These are phyloP conservation scores for Dothiorella sarmentorum DNA, from an alignment of 2,329 filamentous ascomycete species.

Conservation along the genomic window DNA sequence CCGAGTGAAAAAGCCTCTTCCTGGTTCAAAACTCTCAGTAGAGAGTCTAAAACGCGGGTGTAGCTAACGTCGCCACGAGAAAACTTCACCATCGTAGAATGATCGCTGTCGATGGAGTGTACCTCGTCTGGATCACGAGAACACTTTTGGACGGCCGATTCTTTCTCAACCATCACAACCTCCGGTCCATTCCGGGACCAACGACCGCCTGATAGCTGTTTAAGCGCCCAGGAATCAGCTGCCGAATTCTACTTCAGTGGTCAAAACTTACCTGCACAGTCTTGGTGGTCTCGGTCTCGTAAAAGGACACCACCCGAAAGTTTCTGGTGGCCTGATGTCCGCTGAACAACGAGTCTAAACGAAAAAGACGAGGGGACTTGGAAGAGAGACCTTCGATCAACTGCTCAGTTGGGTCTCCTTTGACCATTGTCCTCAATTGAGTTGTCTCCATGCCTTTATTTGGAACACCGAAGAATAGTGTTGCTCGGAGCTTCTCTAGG, in stretches of 20 bases:
- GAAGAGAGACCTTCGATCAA: not conserved
- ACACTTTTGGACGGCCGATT: not conserved
- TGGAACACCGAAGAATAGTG: not conserved
- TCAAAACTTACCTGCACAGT: not conserved
- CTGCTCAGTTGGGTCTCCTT: not conserved
- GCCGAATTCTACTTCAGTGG: not conserved
- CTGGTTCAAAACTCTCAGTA: not conserved
- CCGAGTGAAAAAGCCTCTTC: too few relatives aligned
- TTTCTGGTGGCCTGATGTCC: not conserved
- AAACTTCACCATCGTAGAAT: not conserved
- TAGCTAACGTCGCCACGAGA: not conserved
- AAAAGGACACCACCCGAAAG: not conserved
- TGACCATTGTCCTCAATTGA: not conserved
- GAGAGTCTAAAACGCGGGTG: not conserved
- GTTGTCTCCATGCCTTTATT: not conserved
- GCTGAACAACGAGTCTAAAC: not conserved
- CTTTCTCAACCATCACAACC: not conserved
- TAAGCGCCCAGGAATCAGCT: too few relatives aligned
- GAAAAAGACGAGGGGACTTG: not conserved
- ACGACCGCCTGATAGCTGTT: not conserved
- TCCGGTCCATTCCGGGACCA: not conserved
- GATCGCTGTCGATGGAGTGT: not conserved
- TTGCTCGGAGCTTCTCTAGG: not conserved
- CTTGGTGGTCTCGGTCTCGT: not conserved
- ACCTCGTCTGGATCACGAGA: not conserved